These are phyloP conservation scores for Candida incommunis DNA, from an alignment of 805 yeast genomes.

Conservation along the genomic window DNA sequence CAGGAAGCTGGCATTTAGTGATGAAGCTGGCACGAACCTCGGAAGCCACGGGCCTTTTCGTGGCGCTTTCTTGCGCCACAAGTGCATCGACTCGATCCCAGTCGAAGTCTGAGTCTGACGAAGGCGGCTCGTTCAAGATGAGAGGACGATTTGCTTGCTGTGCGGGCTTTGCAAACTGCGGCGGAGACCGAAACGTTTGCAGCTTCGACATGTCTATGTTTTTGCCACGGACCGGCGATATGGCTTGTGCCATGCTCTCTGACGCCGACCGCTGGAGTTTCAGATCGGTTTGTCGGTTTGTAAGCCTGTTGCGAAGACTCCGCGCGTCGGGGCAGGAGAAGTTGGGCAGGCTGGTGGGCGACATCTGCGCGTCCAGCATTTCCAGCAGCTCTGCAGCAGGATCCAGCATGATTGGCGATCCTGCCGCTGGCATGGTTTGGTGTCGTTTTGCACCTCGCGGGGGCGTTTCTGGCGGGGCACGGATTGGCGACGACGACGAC, in stretches of 20 bases:
- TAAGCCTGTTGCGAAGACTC: background rate
- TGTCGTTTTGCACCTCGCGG: background rate
- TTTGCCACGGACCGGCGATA: background rate
- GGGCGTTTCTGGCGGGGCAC: background rate
- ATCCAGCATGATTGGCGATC: background rate
- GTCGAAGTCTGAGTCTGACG: conserved; percentile 2
- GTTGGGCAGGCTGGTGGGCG: background rate
- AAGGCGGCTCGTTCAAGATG: background rate
- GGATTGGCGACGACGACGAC: background rate
- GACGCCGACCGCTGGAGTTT: background rate
- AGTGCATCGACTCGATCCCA: background rate
- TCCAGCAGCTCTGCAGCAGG: background rate
- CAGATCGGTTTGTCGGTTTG: background rate
- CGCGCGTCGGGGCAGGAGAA: background rate
- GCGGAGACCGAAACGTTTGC: background rate
- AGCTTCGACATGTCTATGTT: background rate
- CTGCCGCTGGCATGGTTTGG: no score
- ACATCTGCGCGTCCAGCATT: background rate
- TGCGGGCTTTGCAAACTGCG: background rate
- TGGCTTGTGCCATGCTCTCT: background rate
- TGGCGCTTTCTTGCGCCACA: background rate
- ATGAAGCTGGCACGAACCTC: background rate
- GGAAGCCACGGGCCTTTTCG: background rate
- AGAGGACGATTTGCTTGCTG: background rate
- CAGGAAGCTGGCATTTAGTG: background rate